Base-by-base conservation (phyloP, 2,329 filamentous ascomycete species). In the Ceratocystis lukuohia region DNA sequence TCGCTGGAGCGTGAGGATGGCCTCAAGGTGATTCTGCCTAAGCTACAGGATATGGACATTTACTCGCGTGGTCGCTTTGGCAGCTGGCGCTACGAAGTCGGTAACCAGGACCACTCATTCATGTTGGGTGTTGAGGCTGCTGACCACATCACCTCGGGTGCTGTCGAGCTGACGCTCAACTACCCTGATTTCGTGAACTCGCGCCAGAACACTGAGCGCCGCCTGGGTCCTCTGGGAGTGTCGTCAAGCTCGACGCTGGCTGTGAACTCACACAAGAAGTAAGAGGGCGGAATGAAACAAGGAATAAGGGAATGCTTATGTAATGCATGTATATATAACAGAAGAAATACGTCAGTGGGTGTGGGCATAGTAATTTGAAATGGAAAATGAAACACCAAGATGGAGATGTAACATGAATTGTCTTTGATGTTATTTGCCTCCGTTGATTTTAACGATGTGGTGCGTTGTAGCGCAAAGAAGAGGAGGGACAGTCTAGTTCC, bases 101-200 rank as follows among this genome's bases (percentile, higher is more conserved):
- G 91, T 74, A 96, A 96, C 84, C 91, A 96, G 82, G 92, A 96
- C 78, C 92, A 96, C 83, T 93, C 88, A 30, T 96, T 96, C 78
- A 96, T 96, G 92, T 82, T 96, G 69, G 92, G 92, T 75, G 92
- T 96, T 22, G 92, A 96, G 79, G 92, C 92, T 62, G 91, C 86
- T 48, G 92, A 96, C 79, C 85, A 90, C 79, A 90, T 96, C 74
- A 84, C 92, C 77, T 92, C 88, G 76, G 92, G 92, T 71, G 87
- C 89, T 46, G 88, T 92, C 59, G 92, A 96, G 82, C 80, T 96
- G 74, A 96, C 92, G 41, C 84, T 96, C 75, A 96, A 96, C 83
- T 94, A 96, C 81, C 92, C 92, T 68, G 91, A 96, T 79, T 96
- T 96, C 74, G 91, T 96, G 81, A 96, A 96, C 79, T 77, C 77